Base-by-base conservation (phyloP, 768 basidiomycete genomes). In the Terana coerulea region DNA sequence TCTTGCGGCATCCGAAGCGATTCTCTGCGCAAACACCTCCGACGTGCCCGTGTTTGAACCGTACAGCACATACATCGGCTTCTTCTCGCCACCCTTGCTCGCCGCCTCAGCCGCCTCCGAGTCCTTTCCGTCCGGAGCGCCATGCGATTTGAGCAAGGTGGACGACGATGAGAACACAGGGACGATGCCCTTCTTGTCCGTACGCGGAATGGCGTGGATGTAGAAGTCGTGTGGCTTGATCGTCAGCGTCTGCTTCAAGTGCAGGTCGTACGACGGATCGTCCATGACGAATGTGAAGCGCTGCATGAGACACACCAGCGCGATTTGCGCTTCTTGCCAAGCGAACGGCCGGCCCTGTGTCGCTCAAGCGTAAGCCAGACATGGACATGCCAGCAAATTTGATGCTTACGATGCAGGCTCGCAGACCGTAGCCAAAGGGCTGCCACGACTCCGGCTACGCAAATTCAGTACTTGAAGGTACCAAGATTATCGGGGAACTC, bases 31-130 rank as follows among this genome's bases (percentile, higher is more conserved):
- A 49, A 79, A 77, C 17, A 69, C 66, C 61, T 79, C 74, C 24
- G 69, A 76, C 0, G 74, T 73, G 14, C 76, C 77, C 5, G 75
- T 71, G 62, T 79, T 79, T 28, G 73, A 74, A 1, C 75, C 73
- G 55, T 72, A 75, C 15, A 72, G 59, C 14, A 74, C 61, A 46
- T 72, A 71, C 42, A 76, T 21, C 33, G 65, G 68, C 31, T 64
- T 45, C 42, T 53, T 62, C 5, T 50, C 33, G 5, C 28, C 26
- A 3, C 3, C 28, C 7, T 6, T 22, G n/a, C 30, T 2, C 19
- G 5, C 3, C 33, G 19, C 17, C 15, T 14, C n/a, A 3, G 8
- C 3, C 5, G 19, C 11, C 21, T 35, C 7, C 26, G 11, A 3
- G 5, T 29, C 12, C 22, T 12, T 17, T 2, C 47, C 29, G 7